Base-by-base conservation (phyloP, 2,329 filamentous ascomycete species). In the Aureobasidium sp. region DNA sequence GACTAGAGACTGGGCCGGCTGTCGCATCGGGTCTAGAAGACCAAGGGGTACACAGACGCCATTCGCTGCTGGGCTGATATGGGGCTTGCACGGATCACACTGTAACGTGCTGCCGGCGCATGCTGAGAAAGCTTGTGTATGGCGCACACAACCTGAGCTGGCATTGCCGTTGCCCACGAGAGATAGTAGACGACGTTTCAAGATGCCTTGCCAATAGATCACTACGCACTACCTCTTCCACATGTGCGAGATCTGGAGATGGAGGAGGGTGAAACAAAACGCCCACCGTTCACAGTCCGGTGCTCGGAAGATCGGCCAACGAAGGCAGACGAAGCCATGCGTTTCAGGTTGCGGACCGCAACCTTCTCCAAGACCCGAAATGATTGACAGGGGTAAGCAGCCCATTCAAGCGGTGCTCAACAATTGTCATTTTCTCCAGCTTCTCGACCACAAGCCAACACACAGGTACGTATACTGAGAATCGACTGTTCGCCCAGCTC, bases 1-100 rank as follows among this genome's bases (percentile, higher is more conserved):
- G 17, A 25, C 52, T 42, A 20, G 39, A 44, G 22, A 53, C 53
- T 45, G 41, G 53, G 29, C 11, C 53, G 53, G 53, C 55, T 39
- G 55, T 58, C 55, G 48, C 55, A 58, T 58, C 42, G 55, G 27
- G 55, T 12, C 55, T 39, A 58, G 55, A 58, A 58, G 55, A 48
- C 39, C 55, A 36, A 58, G 55, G 55, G 55, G 55, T 34, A 58
- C 42, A 15, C 42, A 58, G 20, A 20, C 34, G 55, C 55, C 31
- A 58, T 58, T 58, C 55, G 55, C 55, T 58, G 20, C 14, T 29
- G 29, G 31, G 41, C 31, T 47, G 53, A 31, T 45, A 45, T 57
- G 51, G 34, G 53, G 55, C 55, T 47, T 27, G 55, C 55, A 58
- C 42, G 55, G 41, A 58, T 47, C 55, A 58, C 42, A 7, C n/a